These are phyloP conservation scores for Pulveroboletus ravenelii DNA, from an alignment of 768 basidiomycete genomes.

Conservation along the genomic window DNA sequence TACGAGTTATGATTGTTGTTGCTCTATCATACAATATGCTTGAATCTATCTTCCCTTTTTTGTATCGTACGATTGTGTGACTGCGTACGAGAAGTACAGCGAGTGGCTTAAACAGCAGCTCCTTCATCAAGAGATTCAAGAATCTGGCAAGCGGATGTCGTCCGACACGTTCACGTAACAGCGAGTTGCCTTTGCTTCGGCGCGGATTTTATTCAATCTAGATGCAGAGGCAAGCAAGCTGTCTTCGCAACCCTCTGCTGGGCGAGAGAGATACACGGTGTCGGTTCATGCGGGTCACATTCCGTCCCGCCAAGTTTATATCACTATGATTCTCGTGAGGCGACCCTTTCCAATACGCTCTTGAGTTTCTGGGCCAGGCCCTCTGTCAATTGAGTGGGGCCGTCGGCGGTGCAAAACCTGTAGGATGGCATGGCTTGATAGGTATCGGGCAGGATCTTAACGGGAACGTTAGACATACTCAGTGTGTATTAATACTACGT, in stretches of 20 bases:
- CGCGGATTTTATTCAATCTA: not conserved
- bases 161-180: not conserved
- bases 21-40: slow-evolving; percentile 15
- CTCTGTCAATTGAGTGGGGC: slow-evolving; percentile 61
- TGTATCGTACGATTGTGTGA: not conserved
- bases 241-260: not conserved
- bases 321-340: slow-evolving; percentile 28
- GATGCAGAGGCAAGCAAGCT: not conserved
- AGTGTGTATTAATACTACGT: not conserved
- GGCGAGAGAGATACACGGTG: not conserved
- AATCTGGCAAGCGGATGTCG: not conserved
- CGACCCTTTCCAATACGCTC: slow-evolving; percentile 32
- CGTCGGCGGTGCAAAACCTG: slow-evolving; percentile 72
- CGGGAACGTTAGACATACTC: not conserved
- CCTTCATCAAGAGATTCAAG: not conserved
- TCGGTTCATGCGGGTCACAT: not conserved
- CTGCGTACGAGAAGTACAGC: no score
- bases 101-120: no score
- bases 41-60: slow-evolving; percentile 16
- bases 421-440: slow-evolving; percentile 85
- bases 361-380: slow-evolving; percentile 53
- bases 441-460: slow-evolving; percentile 61
- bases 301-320: no score
- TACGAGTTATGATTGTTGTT: slow-evolving; percentile 1
- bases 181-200: no score